Base-by-base conservation (phyloP, 2,329 filamentous ascomycete genomes). In the Exophiala mesophila region DNA sequence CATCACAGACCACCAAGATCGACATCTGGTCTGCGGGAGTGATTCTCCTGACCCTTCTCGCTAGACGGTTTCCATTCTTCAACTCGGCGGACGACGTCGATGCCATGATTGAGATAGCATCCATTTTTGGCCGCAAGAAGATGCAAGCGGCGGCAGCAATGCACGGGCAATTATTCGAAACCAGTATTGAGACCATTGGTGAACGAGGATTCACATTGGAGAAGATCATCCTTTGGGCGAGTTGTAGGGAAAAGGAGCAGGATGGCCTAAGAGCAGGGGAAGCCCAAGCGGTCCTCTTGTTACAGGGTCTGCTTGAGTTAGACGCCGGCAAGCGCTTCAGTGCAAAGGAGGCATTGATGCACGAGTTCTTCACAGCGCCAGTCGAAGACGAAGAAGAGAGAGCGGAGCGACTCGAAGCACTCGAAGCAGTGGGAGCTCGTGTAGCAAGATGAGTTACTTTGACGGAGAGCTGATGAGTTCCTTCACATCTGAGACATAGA, bases 61-160 rank as follows among this genome's bases (percentile, higher is more conserved):
- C 86, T 29, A 84, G 85, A 43, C 82, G 92, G 3, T 98, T 98
- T 57, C 92, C 92, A 1, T 98, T 98, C 67, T 98, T 98, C 74
- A 96, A 98, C 67, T 94, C 87, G 33, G 84, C 88, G n/a, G 92
- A 98, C 62, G 92, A 98, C 57, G 85, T 98, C 35, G 92, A 98
- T 60, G 92, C 92, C 38, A 84, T 96, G 76, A 90, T 98, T 54
- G 92, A 98, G 65, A 94, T 98, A 54, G 86, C 89, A 24, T 94
- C 88, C 45, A 94, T 98, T 47, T 96, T 97, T 62, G 92, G 92
- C 36, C 75, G 76, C 30, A 82, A 78, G 59, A 80, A 82, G 45
- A 97, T 98, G 90, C 85, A 83, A 59, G 72, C 78, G 23, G 85
- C 84, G 3, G 88, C 87, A 1, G 71, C 88, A 13, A 71, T 95